Conservation (phyloP, 345 rosid genomes). For the Dovyalis caffra region DNA sequence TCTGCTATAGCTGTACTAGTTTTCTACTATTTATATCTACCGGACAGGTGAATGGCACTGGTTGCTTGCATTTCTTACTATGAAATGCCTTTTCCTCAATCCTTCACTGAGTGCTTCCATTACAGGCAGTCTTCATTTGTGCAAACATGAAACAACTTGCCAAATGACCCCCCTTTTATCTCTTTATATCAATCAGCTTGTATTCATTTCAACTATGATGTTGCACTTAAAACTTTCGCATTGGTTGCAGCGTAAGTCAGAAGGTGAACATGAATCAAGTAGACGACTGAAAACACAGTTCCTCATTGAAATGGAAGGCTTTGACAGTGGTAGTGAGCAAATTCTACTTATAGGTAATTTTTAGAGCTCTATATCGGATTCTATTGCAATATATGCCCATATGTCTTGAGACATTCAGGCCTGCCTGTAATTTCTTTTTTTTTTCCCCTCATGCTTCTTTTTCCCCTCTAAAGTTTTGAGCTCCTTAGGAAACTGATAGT, state of each 20-base stretch:
- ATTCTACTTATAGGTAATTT: conserved; percentile 89
- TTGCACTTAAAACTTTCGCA: conserved; percentile 10
- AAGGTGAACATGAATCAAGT: conserved; percentile 97
- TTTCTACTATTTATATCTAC: not conserved
- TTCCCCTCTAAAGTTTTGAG: not conserved
- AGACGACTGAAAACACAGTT: conserved; percentile 94
- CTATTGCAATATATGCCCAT: not conserved
- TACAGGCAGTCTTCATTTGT: not conserved
- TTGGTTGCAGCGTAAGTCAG: conserved; percentile 85
- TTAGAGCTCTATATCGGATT: conserved; percentile 6
- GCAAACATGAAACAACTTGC: not conserved
- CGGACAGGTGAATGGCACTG: not conserved
- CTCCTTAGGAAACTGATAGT: not conserved
- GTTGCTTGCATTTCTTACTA: not conserved
- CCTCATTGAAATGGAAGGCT: conserved; percentile 98
- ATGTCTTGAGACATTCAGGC: too few relatives aligned
- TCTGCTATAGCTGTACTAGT: not conserved
- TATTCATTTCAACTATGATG: not conserved
- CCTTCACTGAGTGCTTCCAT: not conserved
- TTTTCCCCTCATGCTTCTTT: not conserved
- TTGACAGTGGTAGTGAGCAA: conserved; percentile 82
- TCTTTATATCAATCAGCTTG: not conserved
- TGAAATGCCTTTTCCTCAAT: not conserved
- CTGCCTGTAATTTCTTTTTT: not conserved
- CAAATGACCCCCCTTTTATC: not conserved